These are phyloP conservation scores for Pleurotus cornucopiae DNA, from an alignment of 768 basidiomycete species.

Conservation along the genomic window DNA sequence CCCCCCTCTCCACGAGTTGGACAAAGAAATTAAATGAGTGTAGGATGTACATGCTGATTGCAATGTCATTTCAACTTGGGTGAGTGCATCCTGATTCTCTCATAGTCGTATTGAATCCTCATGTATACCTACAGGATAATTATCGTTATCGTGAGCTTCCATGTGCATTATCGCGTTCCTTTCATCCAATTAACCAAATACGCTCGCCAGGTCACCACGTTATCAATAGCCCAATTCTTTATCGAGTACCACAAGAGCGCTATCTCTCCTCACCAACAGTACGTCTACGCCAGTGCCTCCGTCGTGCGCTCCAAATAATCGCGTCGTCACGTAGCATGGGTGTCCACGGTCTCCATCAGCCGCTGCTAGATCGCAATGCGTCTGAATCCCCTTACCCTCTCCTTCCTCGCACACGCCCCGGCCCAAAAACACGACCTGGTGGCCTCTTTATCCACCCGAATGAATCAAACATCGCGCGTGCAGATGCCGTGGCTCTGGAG, in stretches of 20 bases:
- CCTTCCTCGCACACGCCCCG: conserved; percentile 28
- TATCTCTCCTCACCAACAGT: neutral
- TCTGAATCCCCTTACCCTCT: conserved; percentile 13
- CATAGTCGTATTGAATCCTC: neutral
- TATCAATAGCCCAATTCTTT: conserved; percentile 56
- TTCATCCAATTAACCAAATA: neutral
- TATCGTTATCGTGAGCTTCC: conserved; percentile 38
- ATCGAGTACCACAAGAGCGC: conserved; percentile 34
- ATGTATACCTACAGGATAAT: conserved; percentile 34
- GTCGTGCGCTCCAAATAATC: conserved; percentile 10
- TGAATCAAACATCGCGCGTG: conserved; percentile 61
- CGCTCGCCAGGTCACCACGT: conserved; percentile 42
- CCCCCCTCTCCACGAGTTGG: neutral
- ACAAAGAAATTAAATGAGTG: neutral
- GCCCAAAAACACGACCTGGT: conserved; percentile 52
- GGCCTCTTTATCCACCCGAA: conserved; percentile 60
- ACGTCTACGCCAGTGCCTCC: conserved; percentile 12
- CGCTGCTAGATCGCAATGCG: conserved; percentile 16
- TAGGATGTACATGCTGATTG: conserved; percentile 69
- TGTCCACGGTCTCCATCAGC: conserved; percentile 6
- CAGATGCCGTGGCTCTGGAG: conserved; percentile 56
- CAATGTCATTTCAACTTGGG: conserved; percentile 72
- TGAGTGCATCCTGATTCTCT: conserved; percentile 28
- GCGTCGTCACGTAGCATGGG: neutral
- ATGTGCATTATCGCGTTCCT: neutral